Evolutionary conservation across 2,329 filamentous ascomycete genomes (phyloP).

Genomic region (Colletotrichum tropicale): DNA sequence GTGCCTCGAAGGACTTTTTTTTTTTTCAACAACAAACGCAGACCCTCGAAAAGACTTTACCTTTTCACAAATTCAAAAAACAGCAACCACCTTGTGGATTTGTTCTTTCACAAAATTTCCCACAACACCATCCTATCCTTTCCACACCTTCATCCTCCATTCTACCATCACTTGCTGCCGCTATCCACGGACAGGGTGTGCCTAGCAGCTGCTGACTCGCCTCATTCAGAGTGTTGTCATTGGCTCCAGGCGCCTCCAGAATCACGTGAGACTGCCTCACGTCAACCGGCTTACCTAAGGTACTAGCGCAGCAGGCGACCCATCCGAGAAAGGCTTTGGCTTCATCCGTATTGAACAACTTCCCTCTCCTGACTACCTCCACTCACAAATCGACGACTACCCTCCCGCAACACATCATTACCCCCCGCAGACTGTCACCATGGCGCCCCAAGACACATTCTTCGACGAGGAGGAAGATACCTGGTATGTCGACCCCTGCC

Average conservation of each 20-base stretch:
- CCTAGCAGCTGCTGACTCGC: slow-evolving; percentile 13
- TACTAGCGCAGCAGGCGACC: slow-evolving; percentile 2
- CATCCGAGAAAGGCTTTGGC: slow-evolving; percentile 21
- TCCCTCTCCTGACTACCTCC: slow-evolving; percentile 23
- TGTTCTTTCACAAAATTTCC: background rate
- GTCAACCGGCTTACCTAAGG: slow-evolving; percentile 9
- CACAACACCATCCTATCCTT: background rate
- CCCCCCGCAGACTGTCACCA: slow-evolving; percentile 36
- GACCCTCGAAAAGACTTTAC: background rate
- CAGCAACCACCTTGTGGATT: background rate
- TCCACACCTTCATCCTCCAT: background rate
- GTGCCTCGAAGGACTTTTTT: background rate
- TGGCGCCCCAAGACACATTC: slow-evolving; percentile 74
- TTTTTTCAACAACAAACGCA: background rate
- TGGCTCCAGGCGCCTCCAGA: background rate
- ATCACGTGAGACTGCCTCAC: background rate
- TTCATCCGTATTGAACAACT: slow-evolving; percentile 19
- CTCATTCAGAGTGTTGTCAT: background rate
- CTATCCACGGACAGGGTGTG: background rate
- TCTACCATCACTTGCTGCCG: background rate
- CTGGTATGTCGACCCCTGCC: slow-evolving; percentile 54
- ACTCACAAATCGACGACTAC: slow-evolving; percentile 7
- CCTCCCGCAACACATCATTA: background rate
- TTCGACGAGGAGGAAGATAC: slow-evolving; percentile 75
- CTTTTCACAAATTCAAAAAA: background rate